Conservation (phyloP, 345 rosid species). For the Salix viminalis region DNA sequence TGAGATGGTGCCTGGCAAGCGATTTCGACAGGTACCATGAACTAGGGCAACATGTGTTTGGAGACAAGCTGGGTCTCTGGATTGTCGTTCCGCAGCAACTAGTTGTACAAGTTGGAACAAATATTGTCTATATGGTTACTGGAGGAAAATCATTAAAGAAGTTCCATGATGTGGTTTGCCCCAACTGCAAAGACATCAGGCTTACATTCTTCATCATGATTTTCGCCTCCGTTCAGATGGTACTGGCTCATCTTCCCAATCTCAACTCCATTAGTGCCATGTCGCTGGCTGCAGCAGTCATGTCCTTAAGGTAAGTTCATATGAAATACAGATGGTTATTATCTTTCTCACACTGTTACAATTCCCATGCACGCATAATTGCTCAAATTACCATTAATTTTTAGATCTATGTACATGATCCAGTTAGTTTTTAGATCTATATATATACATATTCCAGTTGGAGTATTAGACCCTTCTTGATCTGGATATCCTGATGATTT, state of each 20-base stretch:
- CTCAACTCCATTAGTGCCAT: slow-evolving; percentile 58
- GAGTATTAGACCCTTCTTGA: neutral
- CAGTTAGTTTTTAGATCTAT: neutral
- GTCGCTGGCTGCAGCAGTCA: slow-evolving; percentile 77
- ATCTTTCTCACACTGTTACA: no score
- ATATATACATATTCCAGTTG: no score
- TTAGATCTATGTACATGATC: no score
- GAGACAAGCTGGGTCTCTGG: slow-evolving; percentile 75
- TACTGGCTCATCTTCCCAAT: slow-evolving; percentile 71
- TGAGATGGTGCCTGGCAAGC: slow-evolving; percentile 66
- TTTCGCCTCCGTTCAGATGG: slow-evolving; percentile 61
- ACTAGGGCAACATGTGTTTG: slow-evolving; percentile 68
- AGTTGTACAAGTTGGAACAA: slow-evolving; percentile 56
- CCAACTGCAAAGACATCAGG: slow-evolving; percentile 42
- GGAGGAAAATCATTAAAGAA: slow-evolving; percentile 84
- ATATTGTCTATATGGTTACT: slow-evolving; percentile 75
- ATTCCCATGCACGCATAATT: no score
- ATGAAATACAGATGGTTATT: no score
- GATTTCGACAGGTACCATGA: slow-evolving; percentile 84
- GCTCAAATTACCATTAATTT: no score
- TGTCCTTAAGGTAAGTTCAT: slow-evolving; percentile 56
- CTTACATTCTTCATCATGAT: slow-evolving; percentile 65
- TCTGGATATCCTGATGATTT: neutral
- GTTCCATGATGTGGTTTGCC: slow-evolving; percentile 50
- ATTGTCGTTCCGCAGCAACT: slow-evolving; percentile 79